Evolutionary conservation across 1,284 basidiomycete species (phyloP).

Genomic region (Caloboletus inedulis): DNA sequence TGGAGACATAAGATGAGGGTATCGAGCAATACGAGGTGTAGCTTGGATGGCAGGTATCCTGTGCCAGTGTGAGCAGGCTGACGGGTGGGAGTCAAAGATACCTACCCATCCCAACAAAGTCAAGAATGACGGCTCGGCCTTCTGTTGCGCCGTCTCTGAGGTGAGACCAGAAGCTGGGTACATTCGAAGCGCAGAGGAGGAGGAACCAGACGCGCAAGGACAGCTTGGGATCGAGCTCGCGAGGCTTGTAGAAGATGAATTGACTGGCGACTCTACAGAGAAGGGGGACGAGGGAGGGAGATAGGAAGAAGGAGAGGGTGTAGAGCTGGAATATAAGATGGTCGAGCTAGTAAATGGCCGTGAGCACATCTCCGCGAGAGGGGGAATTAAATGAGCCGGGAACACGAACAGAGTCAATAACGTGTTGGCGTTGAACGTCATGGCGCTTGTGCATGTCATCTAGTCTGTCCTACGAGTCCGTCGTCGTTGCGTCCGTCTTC

Average conservation of each 20-base stretch:
- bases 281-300: slow-evolving; percentile 59
- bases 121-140: slow-evolving; percentile 60
- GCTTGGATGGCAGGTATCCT: slow-evolving; percentile 60
- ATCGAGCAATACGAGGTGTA: slow-evolving; percentile 64
- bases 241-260: slow-evolving; percentile 60
- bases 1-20: slow-evolving; percentile 62
- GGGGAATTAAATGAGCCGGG: neutral
- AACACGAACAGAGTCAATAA: slow-evolving; percentile 63
- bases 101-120: slow-evolving; percentile 74
- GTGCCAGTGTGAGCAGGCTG: slow-evolving; percentile 14
- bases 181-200: slow-evolving; percentile 56
- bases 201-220: slow-evolving; percentile 64
- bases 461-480: slow-evolving; percentile 27
- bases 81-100: slow-evolving; percentile 11
- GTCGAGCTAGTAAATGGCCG: slow-evolving; percentile 50
- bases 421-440: slow-evolving; percentile 72
- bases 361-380: slow-evolving; percentile 15
- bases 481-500: slow-evolving; percentile 16
- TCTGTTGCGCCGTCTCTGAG: slow-evolving; percentile 47
- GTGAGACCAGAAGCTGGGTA: slow-evolving; percentile 60
- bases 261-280: slow-evolving; percentile 55
- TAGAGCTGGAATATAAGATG: slow-evolving; percentile 67
- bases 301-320: slow-evolving; percentile 69
- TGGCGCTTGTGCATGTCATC: slow-evolving; percentile 71
- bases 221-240: slow-evolving; percentile 57